A percentile compares a stretch with the other conserved stretches of the same genome.
phyloP scores from a whole-genome alignment of 305 asterid species.

The Fraxinus floribunda region DNA sequence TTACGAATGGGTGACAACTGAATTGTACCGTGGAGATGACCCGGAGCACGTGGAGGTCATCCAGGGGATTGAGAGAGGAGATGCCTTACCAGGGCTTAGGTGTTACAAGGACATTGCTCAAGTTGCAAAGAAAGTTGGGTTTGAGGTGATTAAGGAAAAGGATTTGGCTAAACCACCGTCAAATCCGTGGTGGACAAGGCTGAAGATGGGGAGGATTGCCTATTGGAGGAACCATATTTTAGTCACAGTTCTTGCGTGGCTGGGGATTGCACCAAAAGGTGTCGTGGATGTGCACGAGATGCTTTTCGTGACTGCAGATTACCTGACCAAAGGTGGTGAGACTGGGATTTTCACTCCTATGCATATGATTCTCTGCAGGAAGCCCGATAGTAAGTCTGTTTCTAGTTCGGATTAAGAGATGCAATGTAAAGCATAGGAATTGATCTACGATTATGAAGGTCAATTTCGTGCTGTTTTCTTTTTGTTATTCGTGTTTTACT shows the following conservation, averaged over 20 bases:
- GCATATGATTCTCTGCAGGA: slow-evolving; percentile 96
- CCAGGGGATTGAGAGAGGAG: slow-evolving; percentile 90
- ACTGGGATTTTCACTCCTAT: slow-evolving; percentile 84
- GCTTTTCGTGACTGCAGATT: slow-evolving; percentile 92
- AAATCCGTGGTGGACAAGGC: slow-evolving; percentile 92
- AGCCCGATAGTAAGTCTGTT: slow-evolving; percentile 52
- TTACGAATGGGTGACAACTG: slow-evolving; percentile 96
- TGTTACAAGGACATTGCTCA: slow-evolving; percentile 61
- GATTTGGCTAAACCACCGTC: slow-evolving; percentile 87
- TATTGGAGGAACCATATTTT: slow-evolving; percentile 94
- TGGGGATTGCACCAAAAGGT: slow-evolving; percentile 93
- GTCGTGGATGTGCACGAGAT: slow-evolving; percentile 92
- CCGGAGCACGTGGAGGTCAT: slow-evolving; percentile 83
- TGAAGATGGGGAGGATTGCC: slow-evolving; percentile 91
- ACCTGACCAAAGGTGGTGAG: slow-evolving; percentile 80
- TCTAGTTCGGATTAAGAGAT: slow-evolving; percentile 23
- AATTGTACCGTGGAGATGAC: slow-evolving; percentile 52
- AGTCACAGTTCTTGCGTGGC: slow-evolving; percentile 65
- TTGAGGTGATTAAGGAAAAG: slow-evolving; percentile 70
- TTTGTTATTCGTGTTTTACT: slow-evolving; percentile 11
- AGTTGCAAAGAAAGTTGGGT: slow-evolving; percentile 69
- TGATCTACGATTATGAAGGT: slow-evolving; percentile 27
- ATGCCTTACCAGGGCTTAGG: slow-evolving; percentile 85
- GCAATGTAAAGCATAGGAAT: slow-evolving; percentile 27
- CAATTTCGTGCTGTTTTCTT: slow-evolving; percentile 29